Percentiles rank a stretch among this genome's conserved stretches.
Evolutionary conservation across 345 rosid genomes (phyloP).

Genomic region (Gossypioides kirkii): DNA sequence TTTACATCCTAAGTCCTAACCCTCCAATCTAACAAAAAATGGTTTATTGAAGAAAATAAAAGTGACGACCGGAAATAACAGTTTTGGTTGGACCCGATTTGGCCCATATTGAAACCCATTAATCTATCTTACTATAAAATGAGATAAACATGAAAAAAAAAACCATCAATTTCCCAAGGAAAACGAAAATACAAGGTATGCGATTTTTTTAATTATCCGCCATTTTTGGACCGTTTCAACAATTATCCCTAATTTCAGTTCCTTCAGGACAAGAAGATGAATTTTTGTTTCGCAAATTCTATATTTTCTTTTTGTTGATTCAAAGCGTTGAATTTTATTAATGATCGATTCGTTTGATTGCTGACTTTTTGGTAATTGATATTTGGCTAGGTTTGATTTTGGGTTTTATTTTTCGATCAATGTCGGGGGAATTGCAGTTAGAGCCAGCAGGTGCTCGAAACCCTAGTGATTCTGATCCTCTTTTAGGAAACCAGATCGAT

Average conservation of each 20-base stretch:
- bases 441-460: slow-evolving; percentile 38
- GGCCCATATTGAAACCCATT: background rate
- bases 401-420: slow-evolving; percentile 13
- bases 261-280: background rate
- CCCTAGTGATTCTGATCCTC: slow-evolving; percentile 68
- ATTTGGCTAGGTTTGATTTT: background rate
- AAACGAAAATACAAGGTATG: background rate
- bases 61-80: too few relatives aligned
- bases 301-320: background rate
- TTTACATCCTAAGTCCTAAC: too few relatives aligned
- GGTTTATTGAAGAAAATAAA: too few relatives aligned
- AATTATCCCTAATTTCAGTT: background rate
- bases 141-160: background rate
- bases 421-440: slow-evolving; percentile 68
- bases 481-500: slow-evolving; percentile 35
- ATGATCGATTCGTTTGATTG: background rate
- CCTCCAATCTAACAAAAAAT: too few relatives aligned
- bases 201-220: background rate
- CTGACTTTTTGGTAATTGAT: background rate
- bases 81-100: background rate
- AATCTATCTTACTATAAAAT: background rate
- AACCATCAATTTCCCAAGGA: background rate
- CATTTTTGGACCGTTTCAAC: background rate
- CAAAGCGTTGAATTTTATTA: background rate
- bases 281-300: background rate